Base-by-base conservation (phyloP, 106 monocot genomes). In the Xerophyta viscosa region DNA sequence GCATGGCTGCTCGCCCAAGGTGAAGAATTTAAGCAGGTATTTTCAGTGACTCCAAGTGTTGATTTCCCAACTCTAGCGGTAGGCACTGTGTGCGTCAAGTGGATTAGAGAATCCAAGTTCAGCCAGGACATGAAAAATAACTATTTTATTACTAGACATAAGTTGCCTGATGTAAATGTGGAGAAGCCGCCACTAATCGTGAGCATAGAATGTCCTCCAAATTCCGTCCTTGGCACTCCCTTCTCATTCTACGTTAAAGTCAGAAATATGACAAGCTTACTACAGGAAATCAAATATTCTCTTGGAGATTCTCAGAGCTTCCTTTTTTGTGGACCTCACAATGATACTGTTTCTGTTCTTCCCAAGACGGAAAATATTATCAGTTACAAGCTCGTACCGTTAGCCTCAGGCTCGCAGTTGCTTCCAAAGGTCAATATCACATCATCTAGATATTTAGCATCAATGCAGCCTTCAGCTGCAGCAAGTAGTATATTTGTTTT, bases 201-300 rank as follows among this genome's bases (percentile, higher is more conserved):
- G 31, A 60, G 54, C 29, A 55, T 86, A 14, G 86, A 90, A 45
- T 80, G 72, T 60, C 90, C 98, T 60, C 77, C 90, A 3, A 70
- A 86, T 74, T 86, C 86, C 39, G 50, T 80, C 42, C 70, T 90
- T 54, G 98, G 90, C 23, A 54, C 69, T 11, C 90, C 98, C 11
- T 90, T 98, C 61, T 72, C 63, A 22, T 58, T 90, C 15, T 44
- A 75, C 46, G 64, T 83, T 25, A 90, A 60, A 48, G 60, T 99
- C 10, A 60, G 59, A 45, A 99, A 99, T 27, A 53, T 66, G 2
- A 90, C 89, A 14, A 70, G 60, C 66, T 62, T 90, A 30, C 82
- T 99, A 48, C 98, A 99, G 72, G 98, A 99, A 39, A 77, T 99
- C 26, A 99, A 86, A 58, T 86, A 83, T 54, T 71, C 74, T 3